phyloP scores from a whole-genome alignment of 1,139 yeast genomes.

The Spathaspora sp. region DNA sequence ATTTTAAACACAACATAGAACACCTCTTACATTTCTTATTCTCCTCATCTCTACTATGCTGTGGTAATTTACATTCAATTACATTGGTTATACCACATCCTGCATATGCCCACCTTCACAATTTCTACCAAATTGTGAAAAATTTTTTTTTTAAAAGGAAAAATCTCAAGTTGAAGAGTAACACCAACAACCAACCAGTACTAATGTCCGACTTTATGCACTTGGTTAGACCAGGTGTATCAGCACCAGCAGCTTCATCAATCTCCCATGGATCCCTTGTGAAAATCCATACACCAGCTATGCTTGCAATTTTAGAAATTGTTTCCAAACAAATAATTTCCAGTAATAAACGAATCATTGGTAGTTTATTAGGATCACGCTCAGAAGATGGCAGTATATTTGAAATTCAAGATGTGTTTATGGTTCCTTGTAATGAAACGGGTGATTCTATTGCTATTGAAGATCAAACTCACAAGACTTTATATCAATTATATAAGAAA shows the following conservation, averaged over 20 bases:
- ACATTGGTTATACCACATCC: background rate
- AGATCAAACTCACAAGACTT: constrained; percentile 68
- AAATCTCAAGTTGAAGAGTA: background rate
- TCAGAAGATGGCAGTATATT: constrained; percentile 84
- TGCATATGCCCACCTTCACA: background rate
- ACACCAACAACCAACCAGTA: background rate
- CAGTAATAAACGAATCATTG: constrained; percentile 64
- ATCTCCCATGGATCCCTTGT: constrained; percentile 50
- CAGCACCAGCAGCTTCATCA: constrained; percentile 53
- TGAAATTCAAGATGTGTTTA: constrained; percentile 74
- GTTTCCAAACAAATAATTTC: constrained; percentile 44
- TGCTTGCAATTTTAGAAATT: constrained; percentile 63
- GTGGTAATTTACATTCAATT: no score
- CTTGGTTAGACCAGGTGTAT: constrained; percentile 60
- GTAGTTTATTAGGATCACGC: constrained; percentile 78
- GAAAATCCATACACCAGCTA: constrained; percentile 65
- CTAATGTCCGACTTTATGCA: constrained; percentile 38
- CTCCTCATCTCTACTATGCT: no score
- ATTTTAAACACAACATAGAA: no score
- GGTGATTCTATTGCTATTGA: constrained; percentile 74
- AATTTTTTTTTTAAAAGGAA: background rate
- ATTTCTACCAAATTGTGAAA: background rate
- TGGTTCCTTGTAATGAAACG: constrained; percentile 81
- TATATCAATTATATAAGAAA: constrained; percentile 72
- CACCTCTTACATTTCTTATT: no score